Conservation (phyloP, 1,284 basidiomycete genomes). For the Moniliophthora roreri region DNA sequence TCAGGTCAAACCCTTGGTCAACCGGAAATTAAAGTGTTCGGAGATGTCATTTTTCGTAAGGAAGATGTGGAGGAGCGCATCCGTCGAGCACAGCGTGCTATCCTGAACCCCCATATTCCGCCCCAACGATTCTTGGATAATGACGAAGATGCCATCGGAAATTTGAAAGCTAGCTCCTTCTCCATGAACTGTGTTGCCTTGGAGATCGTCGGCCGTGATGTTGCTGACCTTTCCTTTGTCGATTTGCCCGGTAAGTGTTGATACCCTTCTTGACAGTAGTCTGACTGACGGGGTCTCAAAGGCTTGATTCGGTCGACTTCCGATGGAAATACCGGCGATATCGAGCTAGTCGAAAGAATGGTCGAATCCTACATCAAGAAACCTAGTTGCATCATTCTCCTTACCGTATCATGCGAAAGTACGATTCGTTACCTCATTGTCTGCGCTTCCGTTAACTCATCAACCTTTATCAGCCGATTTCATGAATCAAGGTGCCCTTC, state of each 20-base stretch:
- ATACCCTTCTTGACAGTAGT: background rate
- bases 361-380: conserved; percentile 61
- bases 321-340: conserved; percentile 51
- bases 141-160: conserved; percentile 20
- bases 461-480: conserved; percentile 54
- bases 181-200: conserved; percentile 65
- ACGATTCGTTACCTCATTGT: conserved; percentile 19
- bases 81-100: conserved; percentile 67
- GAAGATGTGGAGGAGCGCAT: conserved; percentile 62
- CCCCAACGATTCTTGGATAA: conserved; percentile 37
- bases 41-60: conserved; percentile 49
- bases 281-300: conserved; percentile 18
- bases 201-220: conserved; percentile 63
- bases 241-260: conserved; percentile 62
- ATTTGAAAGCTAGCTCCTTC: conserved; percentile 35
- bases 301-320: conserved; percentile 65
- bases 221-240: conserved; percentile 71
- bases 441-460: background rate
- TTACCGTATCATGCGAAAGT: conserved; percentile 77
- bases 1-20: conserved; percentile 41
- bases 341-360: conserved; percentile 61
- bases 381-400: conserved; percentile 65
- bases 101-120: conserved; percentile 56
- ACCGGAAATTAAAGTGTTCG: conserved; percentile 48
- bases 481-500: conserved; percentile 71